Conservation (phyloP, 352 stramenopile genomes). For the Phytophthora parvispora region DNA sequence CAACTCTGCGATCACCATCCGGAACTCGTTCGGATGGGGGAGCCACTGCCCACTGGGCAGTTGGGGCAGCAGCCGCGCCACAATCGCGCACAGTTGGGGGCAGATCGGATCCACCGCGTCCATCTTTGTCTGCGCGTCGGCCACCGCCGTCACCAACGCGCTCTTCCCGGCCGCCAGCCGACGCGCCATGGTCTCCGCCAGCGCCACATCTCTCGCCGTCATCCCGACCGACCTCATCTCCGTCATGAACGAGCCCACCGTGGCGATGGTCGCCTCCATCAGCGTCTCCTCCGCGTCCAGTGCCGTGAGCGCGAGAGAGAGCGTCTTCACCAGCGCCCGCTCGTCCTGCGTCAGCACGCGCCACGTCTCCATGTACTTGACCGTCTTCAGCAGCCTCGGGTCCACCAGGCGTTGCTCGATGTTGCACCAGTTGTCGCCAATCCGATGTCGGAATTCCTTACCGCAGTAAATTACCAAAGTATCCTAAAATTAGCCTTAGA, state of each 20-base stretch:
- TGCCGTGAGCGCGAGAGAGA: not conserved
- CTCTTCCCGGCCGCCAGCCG: not conserved
- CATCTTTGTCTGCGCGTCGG: not conserved
- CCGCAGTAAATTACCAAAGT: not conserved
- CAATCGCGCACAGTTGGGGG: not conserved
- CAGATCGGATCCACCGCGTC: not conserved
- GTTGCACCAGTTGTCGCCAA: not conserved
- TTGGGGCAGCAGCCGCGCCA: not conserved
- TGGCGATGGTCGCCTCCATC: conserved; percentile 4
- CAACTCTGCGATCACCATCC: not conserved
- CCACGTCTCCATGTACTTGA: not conserved
- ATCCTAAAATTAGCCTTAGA: too few species aligned
- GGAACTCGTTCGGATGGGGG: not conserved
- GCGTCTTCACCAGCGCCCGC: not conserved
- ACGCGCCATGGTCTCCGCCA: conserved; percentile 1
- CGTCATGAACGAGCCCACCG: not conserved
- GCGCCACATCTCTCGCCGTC: not conserved
- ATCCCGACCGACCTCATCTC: not conserved
- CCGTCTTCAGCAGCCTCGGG: not conserved
- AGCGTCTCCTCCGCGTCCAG: conserved; percentile 1
- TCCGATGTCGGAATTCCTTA: not conserved
- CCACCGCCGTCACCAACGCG: not conserved
- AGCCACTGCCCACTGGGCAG: not conserved
- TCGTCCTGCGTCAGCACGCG: not conserved
- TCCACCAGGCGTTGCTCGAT: conserved; percentile 2